These are phyloP conservation scores for Sequoia sempervirens DNA, from an alignment of 75 land plant species.

Conservation along the genomic window DNA sequence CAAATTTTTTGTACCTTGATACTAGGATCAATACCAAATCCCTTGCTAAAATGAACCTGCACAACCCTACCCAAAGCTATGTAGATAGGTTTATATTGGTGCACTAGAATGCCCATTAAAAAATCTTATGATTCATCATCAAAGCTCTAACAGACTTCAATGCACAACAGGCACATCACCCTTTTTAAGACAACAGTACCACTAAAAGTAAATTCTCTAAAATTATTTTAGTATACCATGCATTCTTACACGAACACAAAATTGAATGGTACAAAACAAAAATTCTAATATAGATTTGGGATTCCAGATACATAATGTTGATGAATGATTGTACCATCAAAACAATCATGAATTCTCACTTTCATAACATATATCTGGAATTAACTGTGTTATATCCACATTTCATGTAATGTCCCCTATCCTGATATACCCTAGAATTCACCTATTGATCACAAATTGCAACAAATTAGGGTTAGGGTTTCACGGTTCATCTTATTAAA, in stretches of 20 bases:
- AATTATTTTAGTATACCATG: not conserved
- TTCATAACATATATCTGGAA: no score
- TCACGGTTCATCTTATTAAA: no score
- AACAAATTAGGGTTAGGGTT: no score
- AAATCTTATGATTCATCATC: not conserved
- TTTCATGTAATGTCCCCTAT: no score
- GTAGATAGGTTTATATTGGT: not conserved
- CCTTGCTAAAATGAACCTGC: not conserved
- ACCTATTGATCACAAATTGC: no score
- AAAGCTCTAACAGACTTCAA: not conserved
- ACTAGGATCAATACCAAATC: no score
- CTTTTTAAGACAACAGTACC: not conserved
- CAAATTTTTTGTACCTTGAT: no score
- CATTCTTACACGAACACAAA: not conserved
- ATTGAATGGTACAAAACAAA: not conserved
- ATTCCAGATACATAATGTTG: not conserved
- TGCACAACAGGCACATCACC: not conserved
- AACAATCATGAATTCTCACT: no score
- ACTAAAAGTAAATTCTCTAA: not conserved
- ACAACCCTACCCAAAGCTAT: not conserved
- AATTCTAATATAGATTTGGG: not conserved
- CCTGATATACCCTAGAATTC: no score
- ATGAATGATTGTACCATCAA: not conserved
- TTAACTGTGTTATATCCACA: no score
- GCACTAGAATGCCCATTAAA: not conserved